A percentile compares a stretch with the other conserved stretches of the same genome.
Evolutionary conservation across 192 early-diverging fungal species (phyloP).

Genomic region (Coemansia sp.): DNA sequence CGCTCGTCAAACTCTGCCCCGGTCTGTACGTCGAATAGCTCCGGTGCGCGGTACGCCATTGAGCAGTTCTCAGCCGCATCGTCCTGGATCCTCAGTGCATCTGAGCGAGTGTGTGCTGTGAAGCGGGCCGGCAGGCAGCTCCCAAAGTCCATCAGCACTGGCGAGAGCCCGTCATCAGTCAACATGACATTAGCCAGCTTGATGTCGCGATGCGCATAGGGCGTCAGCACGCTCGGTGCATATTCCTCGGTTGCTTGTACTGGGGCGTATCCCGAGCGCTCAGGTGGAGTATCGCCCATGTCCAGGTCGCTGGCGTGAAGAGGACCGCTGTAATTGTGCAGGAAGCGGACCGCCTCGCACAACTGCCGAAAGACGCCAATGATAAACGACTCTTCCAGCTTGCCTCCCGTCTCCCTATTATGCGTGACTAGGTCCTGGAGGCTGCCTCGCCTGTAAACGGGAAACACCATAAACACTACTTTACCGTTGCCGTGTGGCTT

Average conservation of each 20-base stretch:
- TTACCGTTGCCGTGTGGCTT: conserved; percentile 8
- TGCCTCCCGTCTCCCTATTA: conserved; percentile 44
- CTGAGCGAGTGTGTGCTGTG: conserved; percentile 53
- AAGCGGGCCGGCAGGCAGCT: conserved; percentile 61
- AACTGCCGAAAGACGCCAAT: conserved; percentile 58
- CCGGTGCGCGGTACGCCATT: conserved; percentile 76
- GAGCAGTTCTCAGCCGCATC: conserved; percentile 67
- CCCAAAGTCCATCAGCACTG: conserved; percentile 78
- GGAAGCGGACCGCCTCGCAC: conserved; percentile 57
- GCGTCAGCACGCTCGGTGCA: conserved; percentile 22
- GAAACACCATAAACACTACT: conserved; percentile 69
- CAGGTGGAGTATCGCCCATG: not conserved
- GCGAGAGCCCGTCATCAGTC: conserved; percentile 61
- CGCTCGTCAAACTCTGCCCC: conserved; percentile 61
- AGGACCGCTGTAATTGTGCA: conserved; percentile 41
- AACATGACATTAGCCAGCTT: conserved; percentile 75
- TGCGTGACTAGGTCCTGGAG: conserved; percentile 58
- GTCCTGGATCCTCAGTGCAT: conserved; percentile 70
- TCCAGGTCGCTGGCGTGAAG: not conserved
- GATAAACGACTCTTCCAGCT: conserved; percentile 59
- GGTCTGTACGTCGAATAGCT: conserved; percentile 76
- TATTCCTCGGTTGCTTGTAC: not conserved
- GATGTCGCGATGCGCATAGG: conserved; percentile 71
- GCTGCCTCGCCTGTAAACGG: conserved; percentile 60
- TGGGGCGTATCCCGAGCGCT: conserved; percentile 5